Evolutionary conservation across 2,329 filamentous ascomycete genomes (phyloP), one percentile per base, ranked within the genome.

Genomic region (Blastomyces percursus): DNA sequence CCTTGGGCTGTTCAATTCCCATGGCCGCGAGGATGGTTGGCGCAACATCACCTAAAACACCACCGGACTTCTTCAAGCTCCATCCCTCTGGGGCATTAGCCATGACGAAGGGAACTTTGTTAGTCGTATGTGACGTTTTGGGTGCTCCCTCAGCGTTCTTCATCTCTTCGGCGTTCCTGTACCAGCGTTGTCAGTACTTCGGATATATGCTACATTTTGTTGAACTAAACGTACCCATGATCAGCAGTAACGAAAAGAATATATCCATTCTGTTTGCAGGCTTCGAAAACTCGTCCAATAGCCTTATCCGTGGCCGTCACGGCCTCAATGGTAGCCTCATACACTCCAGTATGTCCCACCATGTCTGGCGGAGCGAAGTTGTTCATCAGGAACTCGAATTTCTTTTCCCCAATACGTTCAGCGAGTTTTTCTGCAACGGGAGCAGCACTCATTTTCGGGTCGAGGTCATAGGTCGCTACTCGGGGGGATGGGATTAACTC

Each of bases 341-440:
- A 97, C 64, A 96, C 91, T 73, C 94, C 94, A 12, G 94, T 99
- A 81, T 99, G 94, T 69, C 94, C 94, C 67, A 99, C 94, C 94
- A 99, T 99, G 80, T 99, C 94, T 21, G 94, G 94, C 51, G 94
- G 94, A 51, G 94, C 94, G 78, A 99, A 97, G 86, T 99, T 99
- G 86, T 97, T 96, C 94, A 99, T 99, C 77, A 99, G 82, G 74
- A 99, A 97, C 73, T 94, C 91, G 79, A 92, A 96, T 73, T 89
- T 86, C 72, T 88, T 85, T 76, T 95, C 90, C 32, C 77, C 84
- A 68, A 99, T 87, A 64, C 92, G 87, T 82, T 96, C 94, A 76
- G 81, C 85, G 64, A 96, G 88, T 80, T 96, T 93, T 72, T 95
- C 84, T 59, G 90, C 94, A 16, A 99, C 94, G 54, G 83, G 89